A percentile compares a stretch with the other conserved stretches of the same genome.
Evolutionary conservation across 129 eudicot genomes (phyloP).

Genomic region (Arctium minus): DNA sequence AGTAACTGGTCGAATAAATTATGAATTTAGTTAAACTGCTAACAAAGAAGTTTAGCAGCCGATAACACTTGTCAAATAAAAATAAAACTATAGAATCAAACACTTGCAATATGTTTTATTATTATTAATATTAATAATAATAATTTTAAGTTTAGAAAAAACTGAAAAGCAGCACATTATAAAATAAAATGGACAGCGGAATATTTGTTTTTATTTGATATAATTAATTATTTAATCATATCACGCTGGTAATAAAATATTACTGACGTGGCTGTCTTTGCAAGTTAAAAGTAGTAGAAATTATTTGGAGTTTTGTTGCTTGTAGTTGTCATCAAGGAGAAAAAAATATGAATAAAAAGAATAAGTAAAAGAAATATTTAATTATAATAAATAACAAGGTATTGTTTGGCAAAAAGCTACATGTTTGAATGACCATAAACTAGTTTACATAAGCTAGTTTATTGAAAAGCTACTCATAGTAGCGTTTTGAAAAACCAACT

Average conservation of each 20-base stretch:
- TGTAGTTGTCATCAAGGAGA: neutral
- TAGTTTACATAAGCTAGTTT: too few species aligned
- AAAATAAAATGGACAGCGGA: neutral
- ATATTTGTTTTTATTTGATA: neutral
- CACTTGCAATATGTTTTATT: neutral
- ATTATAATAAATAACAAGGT: too few species aligned
- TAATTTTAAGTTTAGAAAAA: conserved; percentile 5
- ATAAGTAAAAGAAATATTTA: neutral
- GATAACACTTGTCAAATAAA: neutral
- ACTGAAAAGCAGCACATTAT: conserved; percentile 6
- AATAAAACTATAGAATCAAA: neutral
- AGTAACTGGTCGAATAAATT: too few species aligned
- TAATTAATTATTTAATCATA: neutral
- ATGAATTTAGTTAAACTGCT: too few species aligned
- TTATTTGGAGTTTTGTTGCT: conserved; percentile 17
- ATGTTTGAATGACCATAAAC: too few species aligned
- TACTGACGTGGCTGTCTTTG: conserved; percentile 25
- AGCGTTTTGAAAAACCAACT: too few species aligned
- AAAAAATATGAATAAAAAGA: neutral
- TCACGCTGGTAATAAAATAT: conserved; percentile 13
- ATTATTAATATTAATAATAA: neutral
- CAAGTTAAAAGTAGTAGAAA: neutral
- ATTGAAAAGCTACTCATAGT: too few species aligned
- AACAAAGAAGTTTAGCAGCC: too few species aligned
- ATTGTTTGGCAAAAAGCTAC: too few species aligned